phyloP scores from a whole-genome alignment of 805 yeast species.

The Candida tammaniensis region DNA sequence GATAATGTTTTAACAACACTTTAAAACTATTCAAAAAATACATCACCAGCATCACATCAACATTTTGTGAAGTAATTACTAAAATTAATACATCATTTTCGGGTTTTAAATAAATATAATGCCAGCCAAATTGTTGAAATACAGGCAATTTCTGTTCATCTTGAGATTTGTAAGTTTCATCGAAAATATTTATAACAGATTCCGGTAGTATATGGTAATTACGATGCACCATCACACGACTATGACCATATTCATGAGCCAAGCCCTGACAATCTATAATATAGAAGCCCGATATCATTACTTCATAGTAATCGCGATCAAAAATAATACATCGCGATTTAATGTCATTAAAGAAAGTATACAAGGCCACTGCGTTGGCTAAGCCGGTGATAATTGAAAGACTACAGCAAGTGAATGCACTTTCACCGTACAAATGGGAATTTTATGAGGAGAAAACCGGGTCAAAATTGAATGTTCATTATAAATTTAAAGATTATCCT shows the following conservation, averaged over 20 bases:
- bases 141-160: slow-evolving; percentile 40
- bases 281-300: slow-evolving; percentile 38
- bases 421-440: slow-evolving; percentile 5
- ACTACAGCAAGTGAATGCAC: background rate
- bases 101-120: slow-evolving; percentile 50
- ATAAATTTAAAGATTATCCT: slow-evolving; percentile 47
- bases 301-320: background rate
- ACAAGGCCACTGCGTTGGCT: slow-evolving; percentile 1
- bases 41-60: slow-evolving; percentile 57
- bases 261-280: no score
- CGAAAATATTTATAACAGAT: slow-evolving; percentile 26
- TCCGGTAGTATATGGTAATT: no score
- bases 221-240: no score
- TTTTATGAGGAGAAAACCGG: background rate
- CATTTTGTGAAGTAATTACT: slow-evolving; percentile 43
- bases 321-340: background rate
- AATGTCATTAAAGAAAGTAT: background rate
- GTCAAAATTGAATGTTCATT: slow-evolving; percentile 13
- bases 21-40: slow-evolving; percentile 49
- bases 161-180: slow-evolving; percentile 19
- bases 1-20: slow-evolving; percentile 26
- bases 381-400: background rate
- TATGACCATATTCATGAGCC: no score
- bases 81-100: slow-evolving; percentile 44
- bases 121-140: slow-evolving; percentile 45